phyloP scores from a whole-genome alignment of 352 stramenopile species.

The Halophytophthora polymorphica region DNA sequence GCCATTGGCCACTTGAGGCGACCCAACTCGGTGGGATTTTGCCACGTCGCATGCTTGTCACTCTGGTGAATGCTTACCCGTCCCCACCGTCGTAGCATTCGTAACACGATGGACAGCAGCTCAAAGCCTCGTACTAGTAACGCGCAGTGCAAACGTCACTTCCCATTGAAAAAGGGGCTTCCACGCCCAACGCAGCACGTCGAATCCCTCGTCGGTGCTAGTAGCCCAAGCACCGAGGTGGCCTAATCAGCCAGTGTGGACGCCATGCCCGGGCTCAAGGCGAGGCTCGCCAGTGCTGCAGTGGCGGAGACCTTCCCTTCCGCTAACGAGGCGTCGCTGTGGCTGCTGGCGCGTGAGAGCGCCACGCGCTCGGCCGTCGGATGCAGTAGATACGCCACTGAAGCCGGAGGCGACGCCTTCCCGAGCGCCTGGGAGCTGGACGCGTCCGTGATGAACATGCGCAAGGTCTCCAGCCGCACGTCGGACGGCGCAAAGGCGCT shows the following conservation, averaged over 20 bases:
- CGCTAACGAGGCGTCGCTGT: too few relatives aligned
- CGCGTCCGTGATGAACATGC: conserved; percentile 57
- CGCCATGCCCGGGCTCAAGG: conserved; percentile 7
- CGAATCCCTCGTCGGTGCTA: too few relatives aligned
- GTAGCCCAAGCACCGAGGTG: too few relatives aligned
- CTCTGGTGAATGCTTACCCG: background rate
- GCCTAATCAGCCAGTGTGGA: conserved; percentile 4
- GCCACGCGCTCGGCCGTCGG: conserved; percentile 9
- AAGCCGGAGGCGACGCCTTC: conserved; percentile 14
- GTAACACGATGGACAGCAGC: too few relatives aligned
- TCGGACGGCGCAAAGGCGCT: conserved; percentile 1
- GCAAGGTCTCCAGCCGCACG: conserved; percentile 51
- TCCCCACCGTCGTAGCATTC: too few relatives aligned
- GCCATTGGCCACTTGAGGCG: too few relatives aligned
- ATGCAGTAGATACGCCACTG: conserved; percentile 40
- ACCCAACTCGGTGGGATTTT: background rate
- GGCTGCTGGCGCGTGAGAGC: too few relatives aligned
- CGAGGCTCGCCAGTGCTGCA: too few relatives aligned
- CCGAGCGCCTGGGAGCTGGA: conserved; percentile 18
- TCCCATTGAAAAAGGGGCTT: too few relatives aligned
- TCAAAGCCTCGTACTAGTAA: too few relatives aligned
- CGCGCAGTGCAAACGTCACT: background rate
- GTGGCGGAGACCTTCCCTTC: too few relatives aligned
- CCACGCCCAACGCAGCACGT: too few relatives aligned
- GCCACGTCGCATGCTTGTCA: conserved; percentile 11